Percentiles rank a stretch among this genome's conserved stretches.
phyloP scores from a whole-genome alignment of 2,329 filamentous ascomycete species.

The Aspergillus versicolor region DNA sequence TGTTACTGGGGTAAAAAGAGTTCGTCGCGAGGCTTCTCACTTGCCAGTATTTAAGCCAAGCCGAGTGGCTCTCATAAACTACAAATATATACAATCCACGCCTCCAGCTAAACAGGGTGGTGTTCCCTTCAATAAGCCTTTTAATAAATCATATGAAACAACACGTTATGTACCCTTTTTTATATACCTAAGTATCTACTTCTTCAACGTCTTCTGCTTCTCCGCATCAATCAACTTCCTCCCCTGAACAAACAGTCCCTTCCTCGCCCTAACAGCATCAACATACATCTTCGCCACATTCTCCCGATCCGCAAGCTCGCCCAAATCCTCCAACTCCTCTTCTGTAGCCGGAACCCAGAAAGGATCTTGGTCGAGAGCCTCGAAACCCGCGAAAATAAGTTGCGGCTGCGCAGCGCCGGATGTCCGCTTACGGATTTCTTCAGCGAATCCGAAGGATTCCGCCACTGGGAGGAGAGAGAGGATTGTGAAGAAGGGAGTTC shows the following conservation, averaged over 20 bases:
- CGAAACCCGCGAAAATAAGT: conserved; percentile 88
- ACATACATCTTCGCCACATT: conserved; percentile 97
- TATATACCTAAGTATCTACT: conserved; percentile 30
- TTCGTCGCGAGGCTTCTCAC: conserved; percentile 9
- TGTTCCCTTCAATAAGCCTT: background rate
- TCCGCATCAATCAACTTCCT: conserved; percentile 77
- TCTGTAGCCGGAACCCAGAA: conserved; percentile 98
- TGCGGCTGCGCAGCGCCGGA: conserved; percentile 89
- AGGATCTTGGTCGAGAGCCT: conserved; percentile 90
- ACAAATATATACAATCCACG: background rate
- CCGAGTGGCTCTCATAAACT: background rate
- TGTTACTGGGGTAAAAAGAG: conserved; percentile 41
- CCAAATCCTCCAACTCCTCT: conserved; percentile 93
- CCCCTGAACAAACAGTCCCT: conserved; percentile 82
- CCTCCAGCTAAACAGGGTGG: background rate
- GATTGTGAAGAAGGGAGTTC: conserved; percentile 95
- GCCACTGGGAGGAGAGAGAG: conserved; percentile 83
- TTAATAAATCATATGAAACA: background rate
- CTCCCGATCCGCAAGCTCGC: conserved; percentile 88
- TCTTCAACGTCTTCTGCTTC: conserved; percentile 79
- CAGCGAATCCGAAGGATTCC: conserved; percentile 92
- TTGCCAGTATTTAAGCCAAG: background rate
- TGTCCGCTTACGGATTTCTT: conserved; percentile 94
- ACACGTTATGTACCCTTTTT: background rate
- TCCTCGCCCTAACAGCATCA: conserved; percentile 80